Base-by-base conservation (phyloP, 2,329 filamentous ascomycete genomes). In the Fusarium redolens region DNA sequence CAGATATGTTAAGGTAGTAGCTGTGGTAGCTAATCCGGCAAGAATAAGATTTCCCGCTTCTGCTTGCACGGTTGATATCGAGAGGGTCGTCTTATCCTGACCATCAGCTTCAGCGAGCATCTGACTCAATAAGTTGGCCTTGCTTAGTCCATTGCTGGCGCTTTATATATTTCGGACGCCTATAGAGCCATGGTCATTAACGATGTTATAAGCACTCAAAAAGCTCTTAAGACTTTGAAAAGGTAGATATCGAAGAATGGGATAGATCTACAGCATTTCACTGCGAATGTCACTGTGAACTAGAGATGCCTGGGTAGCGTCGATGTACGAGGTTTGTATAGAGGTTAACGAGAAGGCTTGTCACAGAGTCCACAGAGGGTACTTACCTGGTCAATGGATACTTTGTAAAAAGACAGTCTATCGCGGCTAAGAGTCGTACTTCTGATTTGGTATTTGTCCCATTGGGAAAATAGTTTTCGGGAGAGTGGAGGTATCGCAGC, bases 21-120 rank as follows among this genome's bases (percentile, higher is more conserved):
- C 59, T 4, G 69, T 73, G 0, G 69, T 73, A 9, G 68, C 66
- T 0, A 66, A 71, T 4, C 71, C 71, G 1, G 71, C 71, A 4
- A 73, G 9, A 3, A 73, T 70, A 1, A 73, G 60, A 4, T 58
- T 58, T 0, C 52, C 33, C 6, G 65, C 61, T 14, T 50, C 54
- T 15, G 22, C 7, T n/a, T 59, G 61, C 3, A 59, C 44, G 3
- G 20, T 43, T 11, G 31, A 44, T 2, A 18, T 11, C 3, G 51
- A 40, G 7, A 48, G 35, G 8, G 7, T 18, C 7, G 43, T 58
- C 35, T 58, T 62, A 33, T 58, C 60, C 20, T 62, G 59, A 0
- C 59, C 40, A 8, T 61, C 59, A 2, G 59, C 41, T 12, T 45
- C 59, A 4, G 59, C 51, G 1, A 25, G 25, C 59, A 61, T 61